Evolutionary conservation across 371 early-diverging fungal genomes (phyloP), one percentile per base, ranked within the genome.

Genomic region (Apophysomyces elegans): DNA sequence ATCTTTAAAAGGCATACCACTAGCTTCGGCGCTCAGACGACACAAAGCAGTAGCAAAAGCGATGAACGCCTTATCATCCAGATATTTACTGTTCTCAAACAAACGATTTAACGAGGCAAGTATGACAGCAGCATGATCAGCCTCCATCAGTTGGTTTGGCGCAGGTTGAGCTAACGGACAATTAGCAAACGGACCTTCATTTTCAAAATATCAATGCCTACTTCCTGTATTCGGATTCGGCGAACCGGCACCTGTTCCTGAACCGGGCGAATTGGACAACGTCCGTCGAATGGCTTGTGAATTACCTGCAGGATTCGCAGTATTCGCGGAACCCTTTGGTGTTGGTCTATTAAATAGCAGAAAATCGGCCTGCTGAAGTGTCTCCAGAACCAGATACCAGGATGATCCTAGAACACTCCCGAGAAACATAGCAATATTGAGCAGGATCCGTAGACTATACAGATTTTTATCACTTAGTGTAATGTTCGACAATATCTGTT

Each of bases 321-420:
- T 35, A 54, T 38, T 54, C 61, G 35, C 58, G 8, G 47, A 56
- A 9, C 77, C 75, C 63, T 80, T 83, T 5, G 80, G 83, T n/a
- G 61, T 66, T 13, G 79, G 83, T 60, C 83, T 68, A 63, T 78
- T 78, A 56, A 80, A 77, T 35, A 83, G 60, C 37, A 83, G 58
- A 45, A 80, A 76, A 59, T 96, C 95, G 0, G 94, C 93, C 18
- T 91, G 87, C 68, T 96, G 96, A 65, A 97, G 77, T 1, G 96
- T 94, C 66, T 95, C 95, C 37, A 97, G 72, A 0, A 97, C 86
- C 32, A 89, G 74, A 67, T 90, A 94, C 99, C 99, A 98, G 18
- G 92, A 86, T 16, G 88, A 78, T 9, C 90, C 93, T 54, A 98
- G 74, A 4, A 88, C 88, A 5, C 89, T 81, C 4, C 90, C 88